These are phyloP conservation scores for Acrocalymma vagum DNA, from an alignment of 2,329 filamentous ascomycete genomes.

Conservation along the genomic window DNA sequence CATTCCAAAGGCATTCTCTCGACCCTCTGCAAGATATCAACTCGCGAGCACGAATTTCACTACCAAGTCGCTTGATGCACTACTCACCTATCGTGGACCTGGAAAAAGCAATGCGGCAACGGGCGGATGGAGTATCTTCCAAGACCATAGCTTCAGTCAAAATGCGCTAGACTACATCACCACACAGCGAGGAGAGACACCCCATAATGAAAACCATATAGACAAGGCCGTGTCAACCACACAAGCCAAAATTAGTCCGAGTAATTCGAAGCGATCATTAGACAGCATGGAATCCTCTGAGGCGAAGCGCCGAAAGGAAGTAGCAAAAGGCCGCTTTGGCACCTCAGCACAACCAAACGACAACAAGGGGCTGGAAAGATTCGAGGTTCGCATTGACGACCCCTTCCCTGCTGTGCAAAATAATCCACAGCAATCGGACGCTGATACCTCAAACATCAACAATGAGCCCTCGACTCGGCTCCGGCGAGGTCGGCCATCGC, in stretches of 20 bases:
- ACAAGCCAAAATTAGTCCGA: constrained; percentile 29
- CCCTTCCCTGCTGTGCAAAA: constrained; percentile 38
- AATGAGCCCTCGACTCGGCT: constrained; percentile 22
- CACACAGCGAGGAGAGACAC: constrained; percentile 29
- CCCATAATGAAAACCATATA: constrained; percentile 22
- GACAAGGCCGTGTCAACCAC: constrained; percentile 15
- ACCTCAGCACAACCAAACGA: constrained; percentile 51
- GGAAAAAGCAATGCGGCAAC: constrained; percentile 75
- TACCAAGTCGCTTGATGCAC: constrained; percentile 74
- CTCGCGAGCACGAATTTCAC: constrained; percentile 73
- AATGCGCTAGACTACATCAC: constrained; percentile 58
- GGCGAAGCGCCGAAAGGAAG: constrained; percentile 66
- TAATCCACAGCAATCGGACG: constrained; percentile 15
- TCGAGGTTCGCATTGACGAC: constrained; percentile 61
- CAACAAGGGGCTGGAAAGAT: constrained; percentile 54
- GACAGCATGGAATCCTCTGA: constrained; percentile 37
- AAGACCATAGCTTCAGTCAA: constrained; percentile 65
- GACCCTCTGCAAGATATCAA: constrained; percentile 75
- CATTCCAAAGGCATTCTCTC: constrained; percentile 82
- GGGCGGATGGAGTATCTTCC: constrained; percentile 83
- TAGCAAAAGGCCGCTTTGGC: constrained; percentile 77
- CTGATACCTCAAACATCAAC: constrained; percentile 21
- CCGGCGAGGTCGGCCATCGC: constrained; percentile 40
- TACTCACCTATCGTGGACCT: constrained; percentile 74
- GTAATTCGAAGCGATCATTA: constrained; percentile 34